Percentiles rank a stretch among this genome's conserved stretches.
Conservation (phyloP, 352 stramenopile genomes). For the Phytophthora pluvialis region DNA sequence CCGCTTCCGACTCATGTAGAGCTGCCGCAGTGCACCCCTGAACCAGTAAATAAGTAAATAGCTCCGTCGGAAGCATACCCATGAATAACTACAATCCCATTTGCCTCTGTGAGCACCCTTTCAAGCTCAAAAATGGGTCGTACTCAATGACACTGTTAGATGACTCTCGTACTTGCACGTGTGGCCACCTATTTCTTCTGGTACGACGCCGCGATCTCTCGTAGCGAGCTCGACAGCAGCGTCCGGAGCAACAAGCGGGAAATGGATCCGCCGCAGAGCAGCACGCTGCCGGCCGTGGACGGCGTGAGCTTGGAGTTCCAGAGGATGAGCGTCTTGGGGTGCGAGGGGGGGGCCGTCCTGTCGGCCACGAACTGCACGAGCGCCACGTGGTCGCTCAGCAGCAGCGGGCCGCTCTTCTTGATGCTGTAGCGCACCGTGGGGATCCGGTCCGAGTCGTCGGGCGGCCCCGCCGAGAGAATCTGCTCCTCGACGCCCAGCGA, state of each 20-base stretch:
- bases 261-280: constrained; percentile 64
- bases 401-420: constrained; percentile 47
- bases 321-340: constrained; percentile 59
- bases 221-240: constrained; percentile 39
- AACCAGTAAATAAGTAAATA: constrained; percentile 35
- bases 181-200: constrained; percentile 25
- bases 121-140: not conserved
- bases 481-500: constrained; percentile 57
- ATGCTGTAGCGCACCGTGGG: constrained; percentile 58
- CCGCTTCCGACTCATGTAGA: constrained; percentile 11
- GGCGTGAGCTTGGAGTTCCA: constrained; percentile 71
- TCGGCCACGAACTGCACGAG: constrained; percentile 67
- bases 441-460: constrained; percentile 48
- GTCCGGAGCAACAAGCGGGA: constrained; percentile 42
- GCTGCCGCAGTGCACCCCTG: constrained; percentile 19
- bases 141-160: not conserved
- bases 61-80: constrained; percentile 12
- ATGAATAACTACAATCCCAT: constrained; percentile 19
- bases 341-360: constrained; percentile 19
- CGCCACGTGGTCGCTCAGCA: constrained; percentile 56
- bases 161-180: not conserved
- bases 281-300: constrained; percentile 50
- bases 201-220: constrained; percentile 25
- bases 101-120: not conserved
- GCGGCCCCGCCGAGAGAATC: constrained; percentile 56